A percentile compares a stretch with the other conserved stretches of the same genome.
These are phyloP conservation scores for Monosporozyma servazzii DNA, from an alignment of 805 yeast genomes.

Conservation along the genomic window DNA sequence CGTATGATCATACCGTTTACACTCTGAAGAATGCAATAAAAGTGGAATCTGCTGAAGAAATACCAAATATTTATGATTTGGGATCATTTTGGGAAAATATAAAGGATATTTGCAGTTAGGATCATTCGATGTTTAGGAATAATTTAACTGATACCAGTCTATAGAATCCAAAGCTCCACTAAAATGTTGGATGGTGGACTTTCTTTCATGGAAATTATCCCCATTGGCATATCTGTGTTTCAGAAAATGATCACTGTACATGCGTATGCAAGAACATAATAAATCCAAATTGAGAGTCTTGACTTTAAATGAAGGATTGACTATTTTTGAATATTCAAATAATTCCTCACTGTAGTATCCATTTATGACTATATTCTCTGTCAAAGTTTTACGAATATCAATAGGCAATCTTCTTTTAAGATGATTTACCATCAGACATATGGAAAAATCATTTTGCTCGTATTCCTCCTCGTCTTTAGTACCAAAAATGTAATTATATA, in stretches of 20 bases:
- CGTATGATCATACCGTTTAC: constrained; percentile 21
- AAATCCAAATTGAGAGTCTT: neutral
- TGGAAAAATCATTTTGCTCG: constrained; percentile 9
- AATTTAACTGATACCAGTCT: constrained; percentile 12
- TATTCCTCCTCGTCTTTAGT: constrained; percentile 7
- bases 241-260: neutral
- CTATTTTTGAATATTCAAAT: neutral
- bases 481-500: neutral
- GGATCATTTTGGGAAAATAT: constrained; percentile 22
- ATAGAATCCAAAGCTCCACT: constrained; percentile 1
- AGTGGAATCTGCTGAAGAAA: constrained; percentile 12
- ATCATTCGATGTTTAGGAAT: neutral
- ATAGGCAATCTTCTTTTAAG: constrained; percentile 3
- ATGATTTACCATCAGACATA: neutral
- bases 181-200: neutral
- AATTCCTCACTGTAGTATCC: neutral
- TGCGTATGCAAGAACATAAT: neutral
- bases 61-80: constrained; percentile 26
- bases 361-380: constrained; percentile 1
- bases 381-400: constrained; percentile 4
- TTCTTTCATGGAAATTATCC: neutral
- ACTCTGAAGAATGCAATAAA: constrained; percentile 6
- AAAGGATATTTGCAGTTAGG: constrained; percentile 10
- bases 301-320: neutral
- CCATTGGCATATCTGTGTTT: neutral